Evolutionary conservation across 164 flowering plant species (phyloP).

Genomic region (Vitis rotundifolia): DNA sequence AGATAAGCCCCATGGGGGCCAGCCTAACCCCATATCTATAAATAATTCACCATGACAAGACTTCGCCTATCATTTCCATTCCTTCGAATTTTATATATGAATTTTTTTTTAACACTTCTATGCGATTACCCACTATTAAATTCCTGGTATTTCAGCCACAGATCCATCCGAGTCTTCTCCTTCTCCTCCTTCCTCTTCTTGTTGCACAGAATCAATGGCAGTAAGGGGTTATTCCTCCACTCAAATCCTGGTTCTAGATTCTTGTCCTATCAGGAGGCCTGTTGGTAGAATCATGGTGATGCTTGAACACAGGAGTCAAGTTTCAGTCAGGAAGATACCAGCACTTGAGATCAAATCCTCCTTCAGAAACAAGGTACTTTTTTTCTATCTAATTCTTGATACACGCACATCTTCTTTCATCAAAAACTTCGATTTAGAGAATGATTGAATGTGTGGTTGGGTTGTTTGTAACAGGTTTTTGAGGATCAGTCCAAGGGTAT

Average conservation of each 20-base stretch:
- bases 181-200: conserved; percentile 1
- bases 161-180: background rate
- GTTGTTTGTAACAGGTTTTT: conserved; percentile 46
- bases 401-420: background rate
- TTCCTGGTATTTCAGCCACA: background rate
- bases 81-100: conserved; percentile 2
- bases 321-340: conserved; percentile 21
- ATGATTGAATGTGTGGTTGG: background rate
- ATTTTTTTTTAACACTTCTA: background rate
- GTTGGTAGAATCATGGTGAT: conserved; percentile 12
- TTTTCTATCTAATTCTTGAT: background rate
- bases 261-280: conserved; percentile 20
- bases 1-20: conserved; percentile 35
- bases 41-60: conserved; percentile 17
- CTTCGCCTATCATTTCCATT: conserved; percentile 13
- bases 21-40: conserved; percentile 8
- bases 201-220: conserved; percentile 34
- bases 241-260: conserved; percentile 8
- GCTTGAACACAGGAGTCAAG: conserved; percentile 16
- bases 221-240: conserved; percentile 17
- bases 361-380: conserved; percentile 36
- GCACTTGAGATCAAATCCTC: conserved; percentile 44
- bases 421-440: background rate
- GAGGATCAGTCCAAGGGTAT: conserved; percentile 66
- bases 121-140: background rate